Base-by-base conservation (phyloP, 805 yeast genomes). In the Torulaspora maleeae region DNA sequence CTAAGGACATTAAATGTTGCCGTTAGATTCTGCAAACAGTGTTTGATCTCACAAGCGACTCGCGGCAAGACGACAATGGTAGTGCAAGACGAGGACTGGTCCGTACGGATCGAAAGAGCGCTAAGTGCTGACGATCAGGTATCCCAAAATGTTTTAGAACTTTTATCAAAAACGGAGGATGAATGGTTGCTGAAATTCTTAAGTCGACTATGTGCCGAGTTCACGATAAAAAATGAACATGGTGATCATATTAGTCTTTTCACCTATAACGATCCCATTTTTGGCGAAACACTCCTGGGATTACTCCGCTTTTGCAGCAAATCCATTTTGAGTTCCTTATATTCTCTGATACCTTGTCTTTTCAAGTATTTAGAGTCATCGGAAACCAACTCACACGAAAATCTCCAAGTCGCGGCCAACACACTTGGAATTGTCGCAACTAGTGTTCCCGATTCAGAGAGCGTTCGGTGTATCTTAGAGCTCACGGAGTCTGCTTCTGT, bases 21-120 rank as follows among this genome's bases (percentile, higher is more conserved):
- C 0, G 63, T 80, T 11, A 62, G 69, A 34, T 87, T 84, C 59
- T 62, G 73, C 0, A 70, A 82, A 22, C 78, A 79, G 46, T 72
- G 80, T 8, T 59, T 88, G 16, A 80, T 83, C 0, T 82, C 86
- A 76, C 77, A 84, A 49, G 77, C 93, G 0, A 65, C 79, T 1
- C 54, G 59, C n/a, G 77, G 70, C 0, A 67, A 73, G 12, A 52
- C 63, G 0, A 80, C 89, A 0, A 80, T 82, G 1, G 61, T 86
- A 38, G 77, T 77, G 0, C 67, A 74, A 17, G 95, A 88, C 59
- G 83, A 82, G 50, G 82, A 83, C 41, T 88, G 95, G 95, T 67
- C 71, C 3, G 66, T 76, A 0, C 72, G 91, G 55, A 55, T 86
- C 20, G 87, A 83, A 8, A 85, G 79, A 47, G 86, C 91, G 0